phyloP scores from a whole-genome alignment of 129 eudicot species.

The Deinandra increscens region DNA sequence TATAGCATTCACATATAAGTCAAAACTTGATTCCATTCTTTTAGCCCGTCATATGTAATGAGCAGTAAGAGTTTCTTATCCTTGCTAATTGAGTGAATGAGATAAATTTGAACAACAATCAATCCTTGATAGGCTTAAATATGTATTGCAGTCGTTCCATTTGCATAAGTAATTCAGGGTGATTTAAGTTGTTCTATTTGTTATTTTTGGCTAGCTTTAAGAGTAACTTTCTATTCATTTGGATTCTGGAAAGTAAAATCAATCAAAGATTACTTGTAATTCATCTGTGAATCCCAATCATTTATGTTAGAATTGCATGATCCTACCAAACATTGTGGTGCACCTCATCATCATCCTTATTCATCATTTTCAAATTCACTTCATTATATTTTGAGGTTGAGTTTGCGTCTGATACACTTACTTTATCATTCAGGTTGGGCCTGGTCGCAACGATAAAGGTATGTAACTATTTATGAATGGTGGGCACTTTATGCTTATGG shows the following conservation, averaged over 20 bases:
- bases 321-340: not conserved
- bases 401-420: conserved; percentile 10
- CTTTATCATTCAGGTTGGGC: conserved; percentile 53
- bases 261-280: no score
- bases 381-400: not conserved
- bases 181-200: no score
- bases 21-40: not conserved
- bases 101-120: not conserved
- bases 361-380: not conserved
- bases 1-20: not conserved
- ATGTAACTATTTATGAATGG: not conserved
- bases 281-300: not conserved
- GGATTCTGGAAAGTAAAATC: not conserved
- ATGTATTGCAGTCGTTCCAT: no score
- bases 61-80: not conserved
- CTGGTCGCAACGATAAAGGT: conserved; percentile 79
- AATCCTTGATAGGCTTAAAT: not conserved
- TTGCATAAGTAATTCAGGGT: no score
- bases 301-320: not conserved
- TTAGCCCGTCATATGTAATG: no score
- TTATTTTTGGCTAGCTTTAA: not conserved
- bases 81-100: not conserved
- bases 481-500: not conserved
- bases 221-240: not conserved
- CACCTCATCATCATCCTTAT: not conserved